Conservation (phyloP, 2,329 filamentous ascomycete species). For the Claviceps cyperi region DNA sequence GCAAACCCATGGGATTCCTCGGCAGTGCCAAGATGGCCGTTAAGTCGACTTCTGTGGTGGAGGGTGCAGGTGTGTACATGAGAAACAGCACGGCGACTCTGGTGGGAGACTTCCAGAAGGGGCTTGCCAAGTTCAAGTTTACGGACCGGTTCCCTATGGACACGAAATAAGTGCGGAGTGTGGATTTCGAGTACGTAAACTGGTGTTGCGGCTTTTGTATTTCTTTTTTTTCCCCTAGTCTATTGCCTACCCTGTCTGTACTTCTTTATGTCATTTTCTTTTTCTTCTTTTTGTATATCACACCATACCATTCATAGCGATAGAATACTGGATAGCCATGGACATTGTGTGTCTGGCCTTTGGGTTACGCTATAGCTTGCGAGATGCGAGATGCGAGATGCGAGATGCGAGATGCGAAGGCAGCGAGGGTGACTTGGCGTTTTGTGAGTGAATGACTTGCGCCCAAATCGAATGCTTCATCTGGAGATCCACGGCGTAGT, state of each 20-base stretch:
- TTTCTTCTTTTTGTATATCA: background rate
- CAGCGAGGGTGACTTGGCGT: no score
- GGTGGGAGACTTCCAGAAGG: conserved; percentile 35
- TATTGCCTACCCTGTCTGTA: background rate
- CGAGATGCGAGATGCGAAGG: no score
- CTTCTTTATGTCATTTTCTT: background rate
- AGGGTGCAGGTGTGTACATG: conserved; percentile 27
- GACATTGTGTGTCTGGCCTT: no score
- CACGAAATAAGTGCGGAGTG: background rate
- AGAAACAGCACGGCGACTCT: conserved; percentile 22
- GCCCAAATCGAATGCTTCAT: no score
- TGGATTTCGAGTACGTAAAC: background rate
- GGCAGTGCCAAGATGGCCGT: conserved; percentile 29
- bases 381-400: no score
- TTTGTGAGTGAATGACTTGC: no score
- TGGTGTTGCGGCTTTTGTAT: conserved; percentile 5
- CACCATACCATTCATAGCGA: no score
- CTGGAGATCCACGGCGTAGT: no score
- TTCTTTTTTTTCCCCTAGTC: background rate
- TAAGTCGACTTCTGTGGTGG: conserved; percentile 27
- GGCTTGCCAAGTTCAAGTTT: conserved; percentile 51
- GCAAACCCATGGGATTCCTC: conserved; percentile 52
- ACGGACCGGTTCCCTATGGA: conserved; percentile 49
- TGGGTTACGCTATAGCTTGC: no score
- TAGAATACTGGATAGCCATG: no score